Evolutionary conservation across 2,329 filamentous ascomycete genomes (phyloP), one percentile per base, ranked within the genome.

Genomic region (Mycosphaerella arachidis): DNA sequence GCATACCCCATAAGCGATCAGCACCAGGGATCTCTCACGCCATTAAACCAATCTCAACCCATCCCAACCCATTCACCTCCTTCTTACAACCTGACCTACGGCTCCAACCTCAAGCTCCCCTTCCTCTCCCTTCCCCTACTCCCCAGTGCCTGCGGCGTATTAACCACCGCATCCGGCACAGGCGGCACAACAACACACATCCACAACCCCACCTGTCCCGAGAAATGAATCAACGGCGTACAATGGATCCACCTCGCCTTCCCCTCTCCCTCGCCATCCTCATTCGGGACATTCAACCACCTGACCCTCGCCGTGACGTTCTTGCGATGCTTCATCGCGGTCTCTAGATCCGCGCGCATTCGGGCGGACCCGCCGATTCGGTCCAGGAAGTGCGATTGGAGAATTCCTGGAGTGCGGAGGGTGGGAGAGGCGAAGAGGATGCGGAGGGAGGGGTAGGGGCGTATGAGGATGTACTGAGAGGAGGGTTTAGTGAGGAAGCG

Each of bases 181-280:
- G 55, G 55, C 18, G n/a, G 48, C 24, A 90, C 84, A 16, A 92
- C 78, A 0, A 91, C 81, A 5, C 91, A 80, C 85, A 92, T 89
- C 89, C 88, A 92, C 0, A 91, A 86, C 13, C 89, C 89, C 0
- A 92, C 84, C 3, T 82, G 77, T 1, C 86, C 85, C 63, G 85
- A 86, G 40, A 80, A 79, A 3, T 87, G 88, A 1, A 89, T 74
- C 5, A 92, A 75, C 3, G 89, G 89, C n/a, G 88, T 91, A 68
- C 87, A 89, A 71, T 92, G 89, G 30, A 92, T 87, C 88, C 88
- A 92, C 53, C 88, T 81, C 46, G 82, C 81, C n/a, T 86, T 80
- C 0, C 87, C 88, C 40, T 83, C 76, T 24, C 78, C 80, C n/a
- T 73, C 69, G 7, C 67, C 70, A 10, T 67, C 62, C 30, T 68